Conservation (phyloP, 2,329 filamentous ascomycete species). For the Fusarium pilosicola region DNA sequence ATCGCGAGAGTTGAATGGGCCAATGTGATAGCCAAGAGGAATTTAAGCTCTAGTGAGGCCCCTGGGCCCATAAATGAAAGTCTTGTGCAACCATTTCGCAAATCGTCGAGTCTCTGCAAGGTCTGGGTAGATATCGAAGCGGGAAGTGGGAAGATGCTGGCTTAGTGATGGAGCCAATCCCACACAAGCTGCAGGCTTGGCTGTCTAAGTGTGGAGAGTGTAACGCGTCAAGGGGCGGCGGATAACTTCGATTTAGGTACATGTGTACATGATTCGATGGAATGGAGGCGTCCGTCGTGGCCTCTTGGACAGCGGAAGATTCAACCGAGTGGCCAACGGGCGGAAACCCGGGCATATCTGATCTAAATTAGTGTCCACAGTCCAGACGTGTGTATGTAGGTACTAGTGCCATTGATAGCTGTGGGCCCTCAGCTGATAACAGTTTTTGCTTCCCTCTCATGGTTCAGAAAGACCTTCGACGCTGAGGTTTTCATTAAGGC, state of each 20-base stretch:
- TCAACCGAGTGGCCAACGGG: constrained; percentile 24
- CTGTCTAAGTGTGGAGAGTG: constrained; percentile 24
- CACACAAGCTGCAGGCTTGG: constrained; percentile 24
- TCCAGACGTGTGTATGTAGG: neutral
- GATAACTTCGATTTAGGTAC: neutral
- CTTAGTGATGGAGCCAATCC: constrained; percentile 8
- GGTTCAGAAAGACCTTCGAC: neutral
- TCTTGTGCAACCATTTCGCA: constrained; percentile 25
- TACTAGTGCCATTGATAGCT: neutral
- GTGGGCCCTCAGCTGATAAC: neutral
- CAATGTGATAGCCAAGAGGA: neutral
- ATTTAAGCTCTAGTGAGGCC: neutral
- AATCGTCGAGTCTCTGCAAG: constrained; percentile 12
- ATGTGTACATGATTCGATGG: constrained; percentile 14
- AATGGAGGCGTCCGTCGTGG: constrained; percentile 27
- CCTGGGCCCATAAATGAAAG: constrained; percentile 7
- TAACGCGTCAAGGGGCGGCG: constrained; percentile 39
- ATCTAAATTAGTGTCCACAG: neutral
- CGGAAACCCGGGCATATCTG: constrained; percentile 7
- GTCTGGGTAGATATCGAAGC: constrained; percentile 25
- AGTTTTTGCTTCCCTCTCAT: neutral
- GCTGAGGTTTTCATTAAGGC: neutral
- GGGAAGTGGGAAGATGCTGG: constrained; percentile 33
- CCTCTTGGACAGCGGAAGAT: constrained; percentile 23
- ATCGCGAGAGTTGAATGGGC: constrained; percentile 7